Conservation (phyloP, 202 grass and related monocot species). For the Sporobolus alterniflorus region DNA sequence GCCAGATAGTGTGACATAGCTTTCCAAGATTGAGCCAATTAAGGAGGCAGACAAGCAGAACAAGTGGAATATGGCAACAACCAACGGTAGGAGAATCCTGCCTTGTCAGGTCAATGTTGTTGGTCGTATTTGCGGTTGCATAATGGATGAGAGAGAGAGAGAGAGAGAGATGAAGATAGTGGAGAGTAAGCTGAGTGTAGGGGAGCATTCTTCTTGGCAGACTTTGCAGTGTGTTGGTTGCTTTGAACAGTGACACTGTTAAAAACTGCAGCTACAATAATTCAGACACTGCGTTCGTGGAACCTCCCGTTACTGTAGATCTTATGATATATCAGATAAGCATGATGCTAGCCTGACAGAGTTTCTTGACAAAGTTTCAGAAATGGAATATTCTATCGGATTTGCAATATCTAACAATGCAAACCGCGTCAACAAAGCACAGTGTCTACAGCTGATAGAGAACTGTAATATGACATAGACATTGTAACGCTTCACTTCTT, state of each 20-base stretch:
- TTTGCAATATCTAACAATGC: constrained; percentile 8
- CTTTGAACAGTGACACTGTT: constrained; percentile 16
- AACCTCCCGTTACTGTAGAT: background rate
- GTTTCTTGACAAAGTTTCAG: background rate
- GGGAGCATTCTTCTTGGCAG: constrained; percentile 19
- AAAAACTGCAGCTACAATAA: background rate
- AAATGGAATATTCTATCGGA: background rate
- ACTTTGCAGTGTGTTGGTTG: constrained; percentile 1
- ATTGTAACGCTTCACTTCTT: background rate
- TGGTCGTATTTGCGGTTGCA: background rate
- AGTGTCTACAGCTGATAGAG: background rate
- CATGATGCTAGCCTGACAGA: background rate
- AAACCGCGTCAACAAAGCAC: background rate
- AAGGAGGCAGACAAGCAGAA: background rate
- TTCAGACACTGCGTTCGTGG: background rate
- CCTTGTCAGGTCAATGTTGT: background rate
- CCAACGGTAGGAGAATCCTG: background rate
- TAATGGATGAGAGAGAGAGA: constrained; percentile 24
- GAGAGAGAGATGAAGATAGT: background rate
- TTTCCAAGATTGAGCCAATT: constrained; percentile 5
- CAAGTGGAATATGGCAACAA: constrained; percentile 2
- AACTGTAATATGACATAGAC: constrained; percentile 7
- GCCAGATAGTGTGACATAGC: background rate
- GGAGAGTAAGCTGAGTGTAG: background rate
- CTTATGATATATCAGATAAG: background rate